phyloP scores from a whole-genome alignment of 768 basidiomycete species.

The Termitomyces bulborhizus region DNA sequence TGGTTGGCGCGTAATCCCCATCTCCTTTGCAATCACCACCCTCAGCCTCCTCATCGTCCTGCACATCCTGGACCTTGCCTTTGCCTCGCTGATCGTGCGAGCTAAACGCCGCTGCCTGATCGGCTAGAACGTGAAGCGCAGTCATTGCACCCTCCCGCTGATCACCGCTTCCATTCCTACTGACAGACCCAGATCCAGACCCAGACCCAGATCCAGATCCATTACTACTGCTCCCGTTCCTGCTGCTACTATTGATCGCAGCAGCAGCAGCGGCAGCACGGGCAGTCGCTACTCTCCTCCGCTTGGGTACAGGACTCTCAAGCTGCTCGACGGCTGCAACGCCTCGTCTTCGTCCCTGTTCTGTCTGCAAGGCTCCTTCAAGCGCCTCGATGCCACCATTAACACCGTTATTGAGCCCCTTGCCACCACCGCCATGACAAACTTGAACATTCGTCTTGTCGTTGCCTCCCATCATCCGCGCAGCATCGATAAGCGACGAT shows the following conservation, averaged over 20 bases:
- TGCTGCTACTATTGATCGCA: background rate
- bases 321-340: slow-evolving; percentile 21
- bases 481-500: slow-evolving; percentile 53
- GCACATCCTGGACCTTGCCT: slow-evolving; percentile 11
- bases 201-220: background rate
- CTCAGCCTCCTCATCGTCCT: slow-evolving; percentile 6
- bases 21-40: slow-evolving; percentile 1
- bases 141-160: slow-evolving; percentile 30
- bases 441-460: slow-evolving; percentile 17
- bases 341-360: slow-evolving; percentile 11
- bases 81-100: slow-evolving; percentile 22
- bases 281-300: slow-evolving; percentile 21
- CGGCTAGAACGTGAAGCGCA: slow-evolving; percentile 69
- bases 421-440: slow-evolving; percentile 24
- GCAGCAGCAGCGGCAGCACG: background rate
- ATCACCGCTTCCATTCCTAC: slow-evolving; percentile 5
- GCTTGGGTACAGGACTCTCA: slow-evolving; percentile 29
- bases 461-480: slow-evolving; percentile 43
- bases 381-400: slow-evolving; percentile 12
- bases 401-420: slow-evolving; percentile 4
- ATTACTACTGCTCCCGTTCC: background rate
- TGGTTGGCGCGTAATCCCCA: background rate
- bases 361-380: background rate
- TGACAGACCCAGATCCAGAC: background rate
- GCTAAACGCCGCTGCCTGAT: slow-evolving; percentile 57